A percentile compares a stretch with the other conserved stretches of the same genome.
phyloP scores from a whole-genome alignment of 257 asterid genomes.

The Fraxinus cuspidata region DNA sequence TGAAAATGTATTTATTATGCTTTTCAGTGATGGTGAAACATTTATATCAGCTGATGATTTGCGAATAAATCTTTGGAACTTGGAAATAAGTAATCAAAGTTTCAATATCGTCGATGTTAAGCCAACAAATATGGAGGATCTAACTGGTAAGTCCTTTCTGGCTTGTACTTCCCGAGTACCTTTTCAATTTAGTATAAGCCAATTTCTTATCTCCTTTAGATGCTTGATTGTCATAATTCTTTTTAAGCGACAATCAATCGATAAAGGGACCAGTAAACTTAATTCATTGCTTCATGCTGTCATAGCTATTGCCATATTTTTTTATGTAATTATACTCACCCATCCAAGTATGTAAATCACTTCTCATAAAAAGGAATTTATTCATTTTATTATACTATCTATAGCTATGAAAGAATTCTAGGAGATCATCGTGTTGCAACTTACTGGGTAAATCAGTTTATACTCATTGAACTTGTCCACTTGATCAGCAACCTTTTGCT shows the following conservation, averaged over 20 bases:
- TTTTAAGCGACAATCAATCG: background rate
- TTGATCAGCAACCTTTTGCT: slow-evolving; percentile 27
- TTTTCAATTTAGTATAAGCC: background rate
- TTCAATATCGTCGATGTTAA: slow-evolving; percentile 88
- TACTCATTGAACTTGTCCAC: slow-evolving; percentile 7
- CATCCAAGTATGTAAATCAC: slow-evolving; percentile 7
- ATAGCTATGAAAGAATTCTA: slow-evolving; percentile 10
- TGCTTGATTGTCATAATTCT: slow-evolving; percentile 10
- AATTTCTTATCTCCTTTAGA: slow-evolving; percentile 5
- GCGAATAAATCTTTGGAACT: slow-evolving; percentile 86
- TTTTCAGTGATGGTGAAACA: slow-evolving; percentile 83
- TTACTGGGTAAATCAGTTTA: slow-evolving; percentile 6
- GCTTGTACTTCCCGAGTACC: slow-evolving; percentile 12
- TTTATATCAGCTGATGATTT: slow-evolving; percentile 94
- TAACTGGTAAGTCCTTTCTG: slow-evolving; percentile 55
- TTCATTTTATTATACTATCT: slow-evolving; percentile 7
- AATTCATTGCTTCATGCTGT: slow-evolving; percentile 10
- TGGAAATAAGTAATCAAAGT: slow-evolving; percentile 88
- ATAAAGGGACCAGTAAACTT: slow-evolving; percentile 5
- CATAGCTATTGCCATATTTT: background rate
- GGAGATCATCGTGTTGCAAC: slow-evolving; percentile 14
- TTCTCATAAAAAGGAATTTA: slow-evolving; percentile 9
- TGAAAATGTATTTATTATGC: slow-evolving; percentile 23
- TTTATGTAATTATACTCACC: slow-evolving; percentile 2
- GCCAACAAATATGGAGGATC: slow-evolving; percentile 91